Conservation (phyloP, 2,329 filamentous ascomycete species). For the Amesomyces nigricolor region DNA sequence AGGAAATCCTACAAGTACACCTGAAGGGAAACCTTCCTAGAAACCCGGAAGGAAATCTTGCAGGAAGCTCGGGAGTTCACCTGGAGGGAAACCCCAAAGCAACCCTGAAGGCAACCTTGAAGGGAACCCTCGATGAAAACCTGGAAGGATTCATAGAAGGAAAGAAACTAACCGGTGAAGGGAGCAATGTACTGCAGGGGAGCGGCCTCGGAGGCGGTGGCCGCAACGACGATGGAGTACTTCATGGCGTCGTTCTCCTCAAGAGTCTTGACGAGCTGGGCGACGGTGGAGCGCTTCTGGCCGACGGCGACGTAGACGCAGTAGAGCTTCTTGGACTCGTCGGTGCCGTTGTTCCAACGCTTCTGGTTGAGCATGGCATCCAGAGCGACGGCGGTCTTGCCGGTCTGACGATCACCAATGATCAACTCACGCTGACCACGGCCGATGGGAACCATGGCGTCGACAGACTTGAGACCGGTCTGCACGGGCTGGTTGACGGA, state of each 20-base stretch:
- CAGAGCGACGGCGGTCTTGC: constrained; percentile 97
- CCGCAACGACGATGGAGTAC: constrained; percentile 89
- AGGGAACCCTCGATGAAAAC: background rate
- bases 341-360: constrained; percentile 82
- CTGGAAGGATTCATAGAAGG: background rate
- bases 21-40: too few relatives aligned
- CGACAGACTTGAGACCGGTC: constrained; percentile 98
- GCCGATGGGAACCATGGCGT: constrained; percentile 99
- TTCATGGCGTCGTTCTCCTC: constrained; percentile 99
- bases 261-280: constrained; percentile 98
- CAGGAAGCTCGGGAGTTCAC: too few relatives aligned
- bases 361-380: constrained; percentile 99
- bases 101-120: too few relatives aligned
- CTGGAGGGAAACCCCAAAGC: too few relatives aligned
- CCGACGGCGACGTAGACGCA: constrained; percentile 98
- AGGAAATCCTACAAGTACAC: too few relatives aligned
- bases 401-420: constrained; percentile 99
- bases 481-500: constrained; percentile 99
- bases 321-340: constrained; percentile 99
- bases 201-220: constrained; percentile 91
- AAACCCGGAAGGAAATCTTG: too few relatives aligned
- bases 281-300: constrained; percentile 99
- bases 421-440: constrained; percentile 99
- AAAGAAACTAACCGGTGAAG: constrained; percentile 61
- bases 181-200: constrained; percentile 91